These are phyloP conservation scores for Gremmenia infestans DNA, from an alignment of 2,329 filamentous ascomycete genomes.

Conservation along the genomic window DNA sequence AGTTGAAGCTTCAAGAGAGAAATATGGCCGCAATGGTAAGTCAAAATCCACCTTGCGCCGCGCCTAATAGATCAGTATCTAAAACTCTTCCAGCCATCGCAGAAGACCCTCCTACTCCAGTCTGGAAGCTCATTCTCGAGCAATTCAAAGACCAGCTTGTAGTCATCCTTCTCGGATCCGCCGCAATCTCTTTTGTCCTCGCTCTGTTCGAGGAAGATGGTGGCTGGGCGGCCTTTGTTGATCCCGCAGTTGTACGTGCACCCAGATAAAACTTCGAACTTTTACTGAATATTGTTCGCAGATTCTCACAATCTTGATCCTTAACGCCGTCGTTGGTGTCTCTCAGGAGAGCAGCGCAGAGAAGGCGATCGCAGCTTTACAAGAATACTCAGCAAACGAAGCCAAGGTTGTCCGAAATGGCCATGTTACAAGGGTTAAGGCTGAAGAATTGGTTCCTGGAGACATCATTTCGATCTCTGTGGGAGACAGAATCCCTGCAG, in stretches of 20 bases:
- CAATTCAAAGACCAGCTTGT: conserved; percentile 99
- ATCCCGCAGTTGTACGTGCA: conserved; percentile 79
- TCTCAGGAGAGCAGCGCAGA: conserved; percentile 98
- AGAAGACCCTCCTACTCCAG: conserved; percentile 90
- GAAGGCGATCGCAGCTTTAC: conserved; percentile 94
- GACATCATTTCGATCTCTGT: conserved; percentile 85
- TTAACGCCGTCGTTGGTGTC: conserved; percentile 95
- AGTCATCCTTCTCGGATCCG: conserved; percentile 87
- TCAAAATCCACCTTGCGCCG: conserved; percentile 17
- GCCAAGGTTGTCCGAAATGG: conserved; percentile 84
- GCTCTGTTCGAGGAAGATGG: conserved; percentile 90
- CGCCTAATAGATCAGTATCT: conserved; percentile 7
- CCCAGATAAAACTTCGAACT: background rate
- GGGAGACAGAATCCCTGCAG: conserved; percentile 89
- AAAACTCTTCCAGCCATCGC: conserved; percentile 51
- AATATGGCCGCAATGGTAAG: conserved; percentile 64
- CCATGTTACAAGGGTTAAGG: conserved; percentile 75
- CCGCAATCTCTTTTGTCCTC: conserved; percentile 86
- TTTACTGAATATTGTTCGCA: conserved; percentile 34
- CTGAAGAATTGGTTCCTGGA: conserved; percentile 94
- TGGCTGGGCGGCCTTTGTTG: conserved; percentile 96
- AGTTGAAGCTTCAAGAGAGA: conserved; percentile 48
- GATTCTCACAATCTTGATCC: conserved; percentile 94
- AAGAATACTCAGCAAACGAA: conserved; percentile 98
- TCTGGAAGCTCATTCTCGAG: conserved; percentile 95